Conservation (phyloP, 331 rosid genomes). For the Malus hybrid region DNA sequence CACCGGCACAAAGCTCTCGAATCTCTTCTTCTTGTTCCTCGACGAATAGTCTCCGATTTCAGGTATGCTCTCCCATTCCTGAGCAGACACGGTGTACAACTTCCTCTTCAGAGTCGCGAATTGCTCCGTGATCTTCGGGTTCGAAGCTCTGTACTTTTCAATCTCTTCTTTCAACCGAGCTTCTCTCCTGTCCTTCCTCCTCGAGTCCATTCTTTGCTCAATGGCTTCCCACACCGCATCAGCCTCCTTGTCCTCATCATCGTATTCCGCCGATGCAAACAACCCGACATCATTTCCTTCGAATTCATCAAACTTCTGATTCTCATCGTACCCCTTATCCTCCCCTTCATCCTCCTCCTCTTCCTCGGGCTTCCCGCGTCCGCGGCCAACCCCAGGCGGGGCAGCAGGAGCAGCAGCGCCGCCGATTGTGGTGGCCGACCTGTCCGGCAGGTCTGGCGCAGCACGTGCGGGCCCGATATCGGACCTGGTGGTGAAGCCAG, state of each 20-base stretch:
- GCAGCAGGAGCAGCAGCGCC: constrained; percentile 34
- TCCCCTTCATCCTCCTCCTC: constrained; percentile 83
- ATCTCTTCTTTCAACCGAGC: constrained; percentile 85
- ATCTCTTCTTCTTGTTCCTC: constrained; percentile 76
- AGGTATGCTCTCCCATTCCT: constrained; percentile 74
- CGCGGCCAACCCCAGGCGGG: constrained; percentile 34
- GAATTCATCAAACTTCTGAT: constrained; percentile 76
- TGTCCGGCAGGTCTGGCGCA: constrained; percentile 61
- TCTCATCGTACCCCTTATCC: constrained; percentile 77
- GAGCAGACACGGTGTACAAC: constrained; percentile 46
- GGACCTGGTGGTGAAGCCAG: constrained; percentile 75
- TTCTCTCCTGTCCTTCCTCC: constrained; percentile 79
- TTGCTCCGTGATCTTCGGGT: constrained; percentile 75
- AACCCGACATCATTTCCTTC: constrained; percentile 86
- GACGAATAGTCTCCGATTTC: constrained; percentile 73
- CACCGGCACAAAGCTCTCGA: constrained; percentile 83
- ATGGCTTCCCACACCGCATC: constrained; percentile 89
- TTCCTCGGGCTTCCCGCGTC: constrained; percentile 74
- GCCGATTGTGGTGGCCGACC: constrained; percentile 50
- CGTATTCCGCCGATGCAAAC: constrained; percentile 78
- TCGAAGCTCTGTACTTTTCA: constrained; percentile 74
- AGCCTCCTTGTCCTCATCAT: constrained; percentile 86
- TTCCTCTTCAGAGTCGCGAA: constrained; percentile 70
- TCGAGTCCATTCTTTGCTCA: constrained; percentile 77
- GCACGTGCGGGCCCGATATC: constrained; percentile 85